phyloP scores from a whole-genome alignment of 1,284 basidiomycete genomes.

The Cryptococcus sp. region DNA sequence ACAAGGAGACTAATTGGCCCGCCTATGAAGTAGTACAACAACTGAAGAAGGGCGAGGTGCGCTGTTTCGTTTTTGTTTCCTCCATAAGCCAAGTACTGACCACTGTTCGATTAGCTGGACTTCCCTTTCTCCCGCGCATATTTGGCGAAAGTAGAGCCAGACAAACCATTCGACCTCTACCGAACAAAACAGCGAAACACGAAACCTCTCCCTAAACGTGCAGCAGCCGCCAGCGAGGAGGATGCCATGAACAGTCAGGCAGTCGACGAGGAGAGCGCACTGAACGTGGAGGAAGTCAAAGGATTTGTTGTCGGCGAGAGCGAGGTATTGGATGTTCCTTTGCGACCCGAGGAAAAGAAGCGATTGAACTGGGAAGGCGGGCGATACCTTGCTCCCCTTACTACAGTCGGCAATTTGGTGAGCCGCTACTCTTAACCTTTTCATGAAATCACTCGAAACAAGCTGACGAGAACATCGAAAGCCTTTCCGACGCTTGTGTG shows the following conservation, averaged over 20 bases:
- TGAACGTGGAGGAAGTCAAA: constrained; percentile 35
- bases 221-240: background rate
- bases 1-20: constrained; percentile 75
- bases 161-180: constrained; percentile 48
- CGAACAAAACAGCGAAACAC: constrained; percentile 1
- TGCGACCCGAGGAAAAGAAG: constrained; percentile 80
- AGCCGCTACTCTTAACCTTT: constrained; percentile 27
- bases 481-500: constrained; percentile 91
- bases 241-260: constrained; percentile 12
- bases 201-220: background rate
- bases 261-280: constrained; percentile 10
- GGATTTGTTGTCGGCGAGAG: constrained; percentile 39
- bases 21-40: constrained; percentile 61
- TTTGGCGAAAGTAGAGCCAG: constrained; percentile 60
- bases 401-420: constrained; percentile 92
- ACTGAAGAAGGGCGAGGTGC: constrained; percentile 68
- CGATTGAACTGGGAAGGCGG: constrained; percentile 82
- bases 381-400: constrained; percentile 90
- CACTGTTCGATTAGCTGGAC: constrained; percentile 51
- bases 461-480: too few species aligned
- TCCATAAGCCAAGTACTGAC: background rate
- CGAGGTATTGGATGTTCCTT: constrained; percentile 53
- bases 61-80: constrained; percentile 21
- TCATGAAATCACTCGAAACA: background rate
- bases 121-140: constrained; percentile 72